A percentile compares a stretch with the other conserved stretches of the same genome.
phyloP scores from a whole-genome alignment of 2,329 filamentous ascomycete genomes.

The Sclerotinia spermophila region DNA sequence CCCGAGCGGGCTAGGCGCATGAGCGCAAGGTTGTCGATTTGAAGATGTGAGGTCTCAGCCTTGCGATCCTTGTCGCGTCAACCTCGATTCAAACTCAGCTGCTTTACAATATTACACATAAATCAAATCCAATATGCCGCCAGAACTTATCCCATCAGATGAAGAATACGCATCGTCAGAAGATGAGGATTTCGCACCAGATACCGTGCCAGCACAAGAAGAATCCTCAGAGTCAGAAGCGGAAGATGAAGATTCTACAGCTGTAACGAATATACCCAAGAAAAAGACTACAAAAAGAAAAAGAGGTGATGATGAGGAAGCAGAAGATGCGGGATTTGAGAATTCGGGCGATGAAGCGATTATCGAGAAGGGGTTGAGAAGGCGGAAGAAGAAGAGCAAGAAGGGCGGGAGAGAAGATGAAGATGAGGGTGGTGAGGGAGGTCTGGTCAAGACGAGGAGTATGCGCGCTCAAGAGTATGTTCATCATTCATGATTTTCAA shows the following conservation, averaged over 20 bases:
- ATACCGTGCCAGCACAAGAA: conserved; percentile 44
- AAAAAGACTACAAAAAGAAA: conserved; percentile 38
- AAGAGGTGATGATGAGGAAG: conserved; percentile 35
- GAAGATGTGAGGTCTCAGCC: conserved; percentile 13
- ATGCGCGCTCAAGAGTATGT: conserved; percentile 63
- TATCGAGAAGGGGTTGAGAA: conserved; percentile 57
- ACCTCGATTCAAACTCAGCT: background rate
- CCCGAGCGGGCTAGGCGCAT: background rate
- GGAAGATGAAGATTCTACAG: conserved; percentile 38
- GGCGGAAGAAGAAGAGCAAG: conserved; percentile 45
- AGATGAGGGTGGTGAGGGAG: conserved; percentile 62
- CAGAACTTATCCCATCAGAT: conserved; percentile 32
- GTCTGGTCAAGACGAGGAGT: conserved; percentile 68
- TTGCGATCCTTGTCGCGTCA: conserved; percentile 3
- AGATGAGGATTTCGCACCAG: conserved; percentile 70
- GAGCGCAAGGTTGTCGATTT: background rate
- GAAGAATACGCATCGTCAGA: conserved; percentile 66
- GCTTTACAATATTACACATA: background rate
- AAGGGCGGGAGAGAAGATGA: conserved; percentile 45
- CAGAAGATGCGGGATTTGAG: conserved; percentile 51
- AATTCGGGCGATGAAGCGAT: conserved; percentile 72
- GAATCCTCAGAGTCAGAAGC: conserved; percentile 49
- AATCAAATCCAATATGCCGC: conserved; percentile 29
- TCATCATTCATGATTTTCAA: background rate
- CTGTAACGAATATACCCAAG: conserved; percentile 14